Base-by-base conservation (phyloP, 2,329 filamentous ascomycete genomes). In the Epichloe sibirici region DNA sequence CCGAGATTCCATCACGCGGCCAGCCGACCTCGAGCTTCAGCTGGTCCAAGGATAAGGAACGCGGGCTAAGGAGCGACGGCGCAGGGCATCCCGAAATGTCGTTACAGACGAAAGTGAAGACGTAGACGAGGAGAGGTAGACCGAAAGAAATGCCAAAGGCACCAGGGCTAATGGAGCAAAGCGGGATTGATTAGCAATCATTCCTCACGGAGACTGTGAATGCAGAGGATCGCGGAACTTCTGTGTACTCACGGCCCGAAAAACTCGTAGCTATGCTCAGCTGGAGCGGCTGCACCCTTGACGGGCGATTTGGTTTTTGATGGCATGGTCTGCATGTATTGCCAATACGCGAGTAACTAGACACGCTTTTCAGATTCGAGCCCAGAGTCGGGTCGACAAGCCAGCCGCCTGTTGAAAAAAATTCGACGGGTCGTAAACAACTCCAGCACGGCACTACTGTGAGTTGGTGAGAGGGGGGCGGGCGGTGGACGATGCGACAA, bases 31-130 rank as follows among this genome's bases (percentile, higher is more conserved):
- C 89, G 52, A 74, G 66, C 72, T 91, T 93, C 59, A 96, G 72
- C 61, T 80, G 78, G 21, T 84, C 79, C 47, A 90, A 72, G 43
- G 82, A 82, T 55, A 95, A 71, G 8, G 79, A 85, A 53, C 78
- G 82, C 35, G 87, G 90, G 59, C 78, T 76, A 39, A 95, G 77
- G 8, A 91, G 75, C 4, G 87, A 89, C 3, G 90, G 89, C 3
- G 88, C 84, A 46, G 91, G 93, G 65, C 93, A 97, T 54, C 93
- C 91, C 8, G 88, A 85, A 57, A 94, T 74, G 67, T 97, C 90
- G 71, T 96, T 97, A 77, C 91, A 96, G 62, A 85, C 74, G 65
- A 96, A 95, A 46, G 83, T 78, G 64, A 91, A 85, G 61, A 83
- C 66, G 70, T 93, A 95, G 60, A 89, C 79, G 57, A 90, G 76